Base-by-base conservation (phyloP, 768 basidiomycete genomes). In the Phylloporus arenicola region DNA sequence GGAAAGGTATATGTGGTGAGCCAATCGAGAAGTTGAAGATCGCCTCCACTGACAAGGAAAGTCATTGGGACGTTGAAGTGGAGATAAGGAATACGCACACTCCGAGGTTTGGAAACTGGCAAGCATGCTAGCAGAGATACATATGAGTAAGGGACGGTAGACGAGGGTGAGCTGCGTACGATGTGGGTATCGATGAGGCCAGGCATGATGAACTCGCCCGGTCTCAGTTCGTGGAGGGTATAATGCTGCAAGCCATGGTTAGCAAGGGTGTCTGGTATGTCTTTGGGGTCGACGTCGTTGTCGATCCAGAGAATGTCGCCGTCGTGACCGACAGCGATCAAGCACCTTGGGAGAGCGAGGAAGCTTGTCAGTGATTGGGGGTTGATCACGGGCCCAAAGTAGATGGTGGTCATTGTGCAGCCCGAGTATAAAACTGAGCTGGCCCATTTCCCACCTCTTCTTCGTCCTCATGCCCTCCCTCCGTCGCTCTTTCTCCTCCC, bases 151-250 rank as follows among this genome's bases (percentile, higher is more conserved):
- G 41, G 44, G 19, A 3, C 34, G 4, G 20, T 10, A 22, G 13
- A 14, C 3, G 33, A 20, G 20, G 3, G 22, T 9, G 24, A 17
- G 14, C 38, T 29, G 65, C 85, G 63, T 62, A 92, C 92, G 30
- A 86, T 89, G 68, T 95, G 92, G 27, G 92, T 95, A 73, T 96
- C 93, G 47, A 94, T 72, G 64, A 95, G 82, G 4, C 93, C 93
- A 6, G 93, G 93, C 61, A 91, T 80, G 49, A 95, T 60, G 62
- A 92, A 93, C 55, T 83, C 74, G 14, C 80, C 81, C 3, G 73
- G 65, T 11, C 65, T 66, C 42, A 84, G 61, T n/a, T 50, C 49
- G 9, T 77, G 61, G 5, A 81, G 60, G 33, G 57, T 47, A 46
- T 57, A 55, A 33, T 11, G 4, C 2, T 63, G 40, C 17, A 71